Evolutionary conservation across 768 basidiomycete species (phyloP), one percentile per base, ranked within the genome.

Genomic region (Kwoniella botswanensis): DNA sequence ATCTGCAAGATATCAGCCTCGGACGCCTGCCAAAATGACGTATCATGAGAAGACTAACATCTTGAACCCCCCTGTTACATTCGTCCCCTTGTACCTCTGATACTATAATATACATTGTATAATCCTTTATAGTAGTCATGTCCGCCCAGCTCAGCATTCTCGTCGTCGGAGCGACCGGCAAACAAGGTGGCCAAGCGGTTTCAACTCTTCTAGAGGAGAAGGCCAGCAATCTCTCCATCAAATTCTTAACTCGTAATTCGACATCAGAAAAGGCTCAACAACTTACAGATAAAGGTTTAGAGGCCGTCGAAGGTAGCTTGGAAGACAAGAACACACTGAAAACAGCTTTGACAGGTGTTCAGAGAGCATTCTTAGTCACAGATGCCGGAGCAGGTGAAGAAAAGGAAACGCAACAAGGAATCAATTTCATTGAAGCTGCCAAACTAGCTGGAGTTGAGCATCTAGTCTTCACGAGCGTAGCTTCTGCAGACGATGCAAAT

Each of bases 381-480:
- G 71, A 71, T 41, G 63, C 56, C 7, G 44, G 11, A 18, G 61
- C 22, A 3, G 75, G 70, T 1, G 68, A 62, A 13, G 63, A 57
- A 17, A 68, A 78, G 56, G 84, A 84, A 74, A 76, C 63, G 5
- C 79, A 80, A 42, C 82, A 83, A 76, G 83, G 83, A 17, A 79
- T 79, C 22, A 78, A 76, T 18, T 71, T 83, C 46, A 75, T 85
- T 52, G 80, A 84, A 42, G 83, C 80, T 7, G 84, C 84, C 11
- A 79, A 76, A 60, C 57, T 56, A 50, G 78, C 82, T n/a, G 82
- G 79, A 15, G 83, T 84, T 26, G 72, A 80, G 66, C 83, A 84
- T 57, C 76, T 85, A 26, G 79, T 84, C 29, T 83, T 80, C 58
- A 81, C 82, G 71, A 82, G 82, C 73, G 84, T 84, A 24, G 63